Base-by-base conservation (phyloP, 2,329 filamentous ascomycete genomes). In the Aphanocladium album region DNA sequence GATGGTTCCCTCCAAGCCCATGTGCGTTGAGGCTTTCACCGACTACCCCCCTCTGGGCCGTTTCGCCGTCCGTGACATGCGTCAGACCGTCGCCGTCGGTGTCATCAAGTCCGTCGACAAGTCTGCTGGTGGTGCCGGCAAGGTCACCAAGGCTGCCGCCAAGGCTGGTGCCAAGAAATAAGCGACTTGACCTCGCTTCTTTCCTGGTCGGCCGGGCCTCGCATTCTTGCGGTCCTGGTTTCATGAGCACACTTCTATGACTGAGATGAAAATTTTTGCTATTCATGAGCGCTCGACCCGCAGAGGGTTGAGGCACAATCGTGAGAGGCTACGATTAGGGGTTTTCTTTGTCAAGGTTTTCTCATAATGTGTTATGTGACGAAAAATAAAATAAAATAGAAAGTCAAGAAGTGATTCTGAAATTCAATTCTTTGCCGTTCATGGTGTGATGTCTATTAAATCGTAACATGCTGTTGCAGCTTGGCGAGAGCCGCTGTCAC, bases 1-100 rank as follows among this genome's bases (percentile, higher is more conserved):
- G 92, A 98, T 99, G 95, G 78, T 97, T 86, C 95, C 95, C 79
- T 97, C 93, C 85, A 99, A 99, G 93, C 95, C 95, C 79, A 99
- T 99, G 95, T 99, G 95, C 82, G 95, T 99, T 81, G 95, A 99
- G 91, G 85, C 95, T 73, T 99, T 98, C 92, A 97, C 93, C 75
- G 92, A 97, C 78, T 99, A 98, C 87, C 93, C 95, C 76, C 95
- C 95, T 80, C 92, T 99, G 74, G 95, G 95, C 80, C 93, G 95
- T 89, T 99, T 99, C 88, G 95, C 95, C 80, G 95, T 99, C 87
- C 93, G 93, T 89, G 93, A 97, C 84, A 97, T 97, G 93, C 83
- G 85, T 77, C 85, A 90, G 78, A 93, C 90, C 80, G 90, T 95
- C 71, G 90, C 91, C 70, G 91, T 96, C 81, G 90, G 91, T 89